A percentile compares a stretch with the other conserved stretches of the same genome.
phyloP scores from a whole-genome alignment of 1,139 yeast genomes.

The Sugiyamaella sp. region DNA sequence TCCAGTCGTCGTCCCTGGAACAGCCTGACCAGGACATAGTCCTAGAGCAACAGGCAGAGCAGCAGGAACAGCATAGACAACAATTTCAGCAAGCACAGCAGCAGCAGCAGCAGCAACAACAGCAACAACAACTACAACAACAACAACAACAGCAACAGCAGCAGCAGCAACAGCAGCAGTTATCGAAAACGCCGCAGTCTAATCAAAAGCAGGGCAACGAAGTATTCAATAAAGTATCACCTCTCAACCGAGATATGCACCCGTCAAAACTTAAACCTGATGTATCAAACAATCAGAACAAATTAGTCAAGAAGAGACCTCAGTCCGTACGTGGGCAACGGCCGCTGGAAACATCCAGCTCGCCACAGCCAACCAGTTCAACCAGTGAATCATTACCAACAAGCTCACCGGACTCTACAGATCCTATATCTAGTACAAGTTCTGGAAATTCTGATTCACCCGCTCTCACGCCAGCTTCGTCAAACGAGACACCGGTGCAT shows the following conservation, averaged over 20 bases:
- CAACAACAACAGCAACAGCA: slow-evolving; percentile 11
- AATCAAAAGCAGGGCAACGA: slow-evolving; percentile 10
- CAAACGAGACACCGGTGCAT: neutral
- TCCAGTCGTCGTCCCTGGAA: slow-evolving; percentile 36
- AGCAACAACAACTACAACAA: slow-evolving; percentile 10
- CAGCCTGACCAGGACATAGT: slow-evolving; percentile 22
- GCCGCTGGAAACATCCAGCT: neutral
- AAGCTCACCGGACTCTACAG: neutral
- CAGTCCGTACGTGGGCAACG: slow-evolving; percentile 3
- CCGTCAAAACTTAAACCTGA: slow-evolving; percentile 23
- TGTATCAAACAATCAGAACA: neutral
- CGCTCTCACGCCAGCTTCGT: neutral
- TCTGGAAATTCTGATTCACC: no score
- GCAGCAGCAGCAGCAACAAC: slow-evolving; percentile 10
- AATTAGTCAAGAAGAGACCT: slow-evolving; percentile 8
- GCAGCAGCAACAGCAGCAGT: slow-evolving; percentile 14
- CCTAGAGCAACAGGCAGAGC: slow-evolving; percentile 6
- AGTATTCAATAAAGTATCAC: slow-evolving; percentile 9
- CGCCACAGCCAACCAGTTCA: slow-evolving; percentile 1
- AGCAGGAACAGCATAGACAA: slow-evolving; percentile 16
- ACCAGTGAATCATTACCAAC: neutral
- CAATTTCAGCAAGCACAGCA: slow-evolving; percentile 19
- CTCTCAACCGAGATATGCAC: slow-evolving; percentile 23
- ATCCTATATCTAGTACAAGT: neutral
- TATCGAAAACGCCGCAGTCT: slow-evolving; percentile 13